Conservation (phyloP, 306 rosid species). For the Prunus davidiana region DNA sequence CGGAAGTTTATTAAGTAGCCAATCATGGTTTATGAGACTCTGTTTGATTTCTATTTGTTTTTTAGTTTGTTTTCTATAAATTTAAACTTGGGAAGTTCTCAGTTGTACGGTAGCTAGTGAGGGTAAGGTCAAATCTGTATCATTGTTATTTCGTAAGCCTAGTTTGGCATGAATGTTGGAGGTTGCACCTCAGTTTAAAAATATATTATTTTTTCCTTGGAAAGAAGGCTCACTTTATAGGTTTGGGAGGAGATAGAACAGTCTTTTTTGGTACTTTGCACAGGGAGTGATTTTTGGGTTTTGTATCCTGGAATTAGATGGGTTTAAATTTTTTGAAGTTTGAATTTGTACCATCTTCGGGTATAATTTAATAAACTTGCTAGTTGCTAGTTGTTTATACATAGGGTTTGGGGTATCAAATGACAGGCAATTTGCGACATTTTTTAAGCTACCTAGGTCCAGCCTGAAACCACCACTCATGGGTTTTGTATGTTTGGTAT, state of each 20-base stretch:
- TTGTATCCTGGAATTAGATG: not conserved
- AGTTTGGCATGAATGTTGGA: not conserved
- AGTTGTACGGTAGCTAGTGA: no score
- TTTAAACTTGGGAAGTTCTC: not conserved
- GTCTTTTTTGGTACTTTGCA: not conserved
- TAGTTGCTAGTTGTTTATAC: not conserved
- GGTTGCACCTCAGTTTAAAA: not conserved
- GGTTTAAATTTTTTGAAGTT: not conserved
- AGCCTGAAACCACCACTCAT: slow-evolving; percentile 1
- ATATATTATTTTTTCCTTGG: not conserved
- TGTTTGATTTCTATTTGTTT: not conserved
- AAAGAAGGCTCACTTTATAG: not conserved
- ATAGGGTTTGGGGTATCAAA: not conserved
- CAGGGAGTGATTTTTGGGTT: not conserved
- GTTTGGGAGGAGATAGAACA: not conserved
- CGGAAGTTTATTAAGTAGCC: not conserved
- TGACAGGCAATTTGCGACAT: not conserved
- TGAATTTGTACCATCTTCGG: not conserved
- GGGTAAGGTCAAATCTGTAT: not conserved
- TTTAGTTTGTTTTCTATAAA: not conserved
- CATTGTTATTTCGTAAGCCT: not conserved
- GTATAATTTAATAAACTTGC: not conserved
- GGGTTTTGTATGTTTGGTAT: not conserved
- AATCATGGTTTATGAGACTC: slow-evolving; percentile 14
- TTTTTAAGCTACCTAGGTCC: not conserved